phyloP scores from a whole-genome alignment of 1,139 yeast species.

The Pichia kudriavzevii region DNA sequence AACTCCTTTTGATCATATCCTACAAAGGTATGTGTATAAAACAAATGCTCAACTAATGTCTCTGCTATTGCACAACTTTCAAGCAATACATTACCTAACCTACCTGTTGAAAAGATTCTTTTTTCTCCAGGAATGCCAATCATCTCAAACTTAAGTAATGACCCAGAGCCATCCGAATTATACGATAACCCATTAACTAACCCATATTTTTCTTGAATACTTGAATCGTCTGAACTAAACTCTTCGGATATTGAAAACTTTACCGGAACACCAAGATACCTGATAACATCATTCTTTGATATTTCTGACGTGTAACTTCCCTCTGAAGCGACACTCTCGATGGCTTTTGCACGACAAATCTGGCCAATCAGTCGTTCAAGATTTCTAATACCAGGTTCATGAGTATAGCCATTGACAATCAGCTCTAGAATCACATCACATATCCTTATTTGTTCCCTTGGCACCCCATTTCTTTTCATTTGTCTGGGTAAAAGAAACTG shows the following conservation, averaged over 20 bases:
- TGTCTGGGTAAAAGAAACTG: constrained; percentile 77
- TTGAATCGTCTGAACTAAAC: constrained; percentile 24
- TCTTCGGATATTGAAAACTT: constrained; percentile 33
- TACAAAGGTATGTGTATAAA: constrained; percentile 29
- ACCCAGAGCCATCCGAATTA: constrained; percentile 83
- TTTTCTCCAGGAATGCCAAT: constrained; percentile 50
- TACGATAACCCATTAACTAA: constrained; percentile 89
- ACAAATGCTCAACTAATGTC: constrained; percentile 62
- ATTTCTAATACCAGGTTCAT: constrained; percentile 85
- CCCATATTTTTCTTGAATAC: constrained; percentile 46
- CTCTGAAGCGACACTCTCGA: constrained; percentile 42
- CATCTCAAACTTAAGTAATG: constrained; percentile 74
- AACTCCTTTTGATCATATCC: constrained; percentile 25
- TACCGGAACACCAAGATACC: constrained; percentile 37
- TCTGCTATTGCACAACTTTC: constrained; percentile 80
- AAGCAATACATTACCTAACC: constrained; percentile 73
- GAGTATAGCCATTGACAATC: constrained; percentile 63
- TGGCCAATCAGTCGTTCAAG: constrained; percentile 68
- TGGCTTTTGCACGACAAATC: constrained; percentile 75
- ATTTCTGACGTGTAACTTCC: constrained; percentile 34
- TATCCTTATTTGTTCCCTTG: constrained; percentile 30
- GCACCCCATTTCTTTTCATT: constrained; percentile 61
- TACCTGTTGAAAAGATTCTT: constrained; percentile 46
- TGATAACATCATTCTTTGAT: constrained; percentile 35
- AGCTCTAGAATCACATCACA: constrained; percentile 47